Percentiles rank a stretch among this genome's conserved stretches.
These are phyloP conservation scores for Penicillium canariense DNA, from an alignment of 495 filamentous ascomycete species.

Conservation along the genomic window DNA sequence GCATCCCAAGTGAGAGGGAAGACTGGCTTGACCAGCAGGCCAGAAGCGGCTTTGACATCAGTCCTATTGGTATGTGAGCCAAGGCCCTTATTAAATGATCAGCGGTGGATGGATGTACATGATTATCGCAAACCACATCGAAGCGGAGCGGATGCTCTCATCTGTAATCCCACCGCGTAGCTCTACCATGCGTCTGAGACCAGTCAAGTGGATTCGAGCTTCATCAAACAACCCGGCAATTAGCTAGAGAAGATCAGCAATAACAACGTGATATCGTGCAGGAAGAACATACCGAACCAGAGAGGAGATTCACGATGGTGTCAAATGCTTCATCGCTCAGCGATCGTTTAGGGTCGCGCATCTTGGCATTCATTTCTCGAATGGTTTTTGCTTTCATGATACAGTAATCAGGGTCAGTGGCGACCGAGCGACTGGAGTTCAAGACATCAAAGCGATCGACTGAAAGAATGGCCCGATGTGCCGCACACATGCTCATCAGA, in stretches of 20 bases:
- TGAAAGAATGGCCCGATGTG: conserved; percentile 32
- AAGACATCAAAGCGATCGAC: conserved; percentile 16
- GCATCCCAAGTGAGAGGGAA: conserved; percentile 35
- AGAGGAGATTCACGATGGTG: conserved; percentile 37
- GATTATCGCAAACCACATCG: conserved; percentile 30
- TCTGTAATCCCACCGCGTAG: conserved; percentile 34
- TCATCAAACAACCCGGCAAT: conserved; percentile 36
- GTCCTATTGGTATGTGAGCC: conserved; percentile 15
- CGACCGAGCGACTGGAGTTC: neutral
- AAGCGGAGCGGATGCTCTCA: conserved; percentile 28
- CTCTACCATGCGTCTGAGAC: conserved; percentile 35
- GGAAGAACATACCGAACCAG: conserved; percentile 26
- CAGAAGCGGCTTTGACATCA: conserved; percentile 36
- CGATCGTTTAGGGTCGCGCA: conserved; percentile 24
- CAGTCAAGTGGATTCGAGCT: conserved; percentile 33
- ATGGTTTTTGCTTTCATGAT: conserved; percentile 36
- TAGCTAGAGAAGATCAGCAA: conserved; percentile 22
- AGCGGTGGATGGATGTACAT: conserved; percentile 17
- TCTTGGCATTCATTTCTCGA: conserved; percentile 35
- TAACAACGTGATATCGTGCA: neutral
- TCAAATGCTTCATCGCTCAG: conserved; percentile 35
- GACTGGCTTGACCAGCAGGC: conserved; percentile 36
- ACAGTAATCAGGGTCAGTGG: conserved; percentile 34
- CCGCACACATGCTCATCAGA: conserved; percentile 38
- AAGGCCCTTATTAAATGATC: neutral